Conservation (phyloP, 352 stramenopile species). For the Elongisporangium prolatum region DNA sequence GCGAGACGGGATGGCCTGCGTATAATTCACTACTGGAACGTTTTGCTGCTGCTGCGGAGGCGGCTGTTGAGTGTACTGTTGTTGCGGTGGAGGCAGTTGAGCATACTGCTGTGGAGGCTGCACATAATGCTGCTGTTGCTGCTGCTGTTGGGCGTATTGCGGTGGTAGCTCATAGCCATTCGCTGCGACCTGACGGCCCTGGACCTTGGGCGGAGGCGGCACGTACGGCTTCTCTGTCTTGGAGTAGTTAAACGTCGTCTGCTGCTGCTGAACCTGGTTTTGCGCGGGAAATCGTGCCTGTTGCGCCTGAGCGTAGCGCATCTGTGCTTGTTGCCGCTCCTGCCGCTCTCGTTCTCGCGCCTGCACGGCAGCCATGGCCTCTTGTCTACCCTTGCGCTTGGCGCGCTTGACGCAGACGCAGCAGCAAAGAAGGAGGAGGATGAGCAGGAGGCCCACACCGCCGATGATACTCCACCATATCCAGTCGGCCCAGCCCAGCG, state of each 20-base stretch:
- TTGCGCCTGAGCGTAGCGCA: slow-evolving; percentile 45
- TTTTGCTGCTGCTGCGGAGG: not conserved
- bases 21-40: not conserved
- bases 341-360: slow-evolving; percentile 42
- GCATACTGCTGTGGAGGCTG: slow-evolving; percentile 7
- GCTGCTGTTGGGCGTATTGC: slow-evolving; percentile 5
- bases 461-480: slow-evolving; percentile 71
- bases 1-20: slow-evolving; percentile 1
- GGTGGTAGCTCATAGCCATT: slow-evolving; percentile 25
- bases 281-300: slow-evolving; percentile 27
- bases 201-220: slow-evolving; percentile 18
- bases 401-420: slow-evolving; percentile 73
- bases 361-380: slow-evolving; percentile 57
- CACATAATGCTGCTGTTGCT: slow-evolving; percentile 10
- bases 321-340: slow-evolving; percentile 38
- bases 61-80: slow-evolving; percentile 8
- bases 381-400: slow-evolving; percentile 71
- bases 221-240: slow-evolving; percentile 19
- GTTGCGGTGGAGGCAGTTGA: slow-evolving; percentile 3
- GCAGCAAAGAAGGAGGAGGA: slow-evolving; percentile 68
- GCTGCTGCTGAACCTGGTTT: slow-evolving; percentile 8
- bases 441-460: slow-evolving; percentile 54
- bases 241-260: slow-evolving; percentile 8
- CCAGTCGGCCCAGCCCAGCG: slow-evolving; percentile 74
- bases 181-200: slow-evolving; percentile 34